These are phyloP conservation scores for Glutinoglossum americanum DNA, from an alignment of 495 filamentous ascomycete genomes.

Conservation along the genomic window DNA sequence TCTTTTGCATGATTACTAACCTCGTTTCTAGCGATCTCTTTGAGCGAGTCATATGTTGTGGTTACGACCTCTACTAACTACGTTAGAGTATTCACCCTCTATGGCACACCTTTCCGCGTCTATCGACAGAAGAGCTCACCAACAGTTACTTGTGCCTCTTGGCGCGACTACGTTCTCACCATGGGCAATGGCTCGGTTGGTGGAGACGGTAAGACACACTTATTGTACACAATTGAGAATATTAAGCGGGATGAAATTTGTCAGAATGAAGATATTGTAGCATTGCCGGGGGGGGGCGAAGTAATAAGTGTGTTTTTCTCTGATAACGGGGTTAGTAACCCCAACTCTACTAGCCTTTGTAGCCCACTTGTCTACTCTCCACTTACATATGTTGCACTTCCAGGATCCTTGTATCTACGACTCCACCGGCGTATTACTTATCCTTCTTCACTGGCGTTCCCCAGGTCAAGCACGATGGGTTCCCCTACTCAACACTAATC, in stretches of 20 bases:
- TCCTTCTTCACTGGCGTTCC: slow-evolving; percentile 75
- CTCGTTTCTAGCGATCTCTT: slow-evolving; percentile 43
- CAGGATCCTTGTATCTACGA: slow-evolving; percentile 91
- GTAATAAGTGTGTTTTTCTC: slow-evolving; percentile 79
- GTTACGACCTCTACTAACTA: slow-evolving; percentile 70
- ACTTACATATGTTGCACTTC: background rate
- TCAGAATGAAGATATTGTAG: slow-evolving; percentile 80
- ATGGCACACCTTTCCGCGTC: slow-evolving; percentile 69
- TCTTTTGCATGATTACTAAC: background rate
- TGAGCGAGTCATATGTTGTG: slow-evolving; percentile 77
- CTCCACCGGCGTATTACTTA: slow-evolving; percentile 62
- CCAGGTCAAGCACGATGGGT: slow-evolving; percentile 76
- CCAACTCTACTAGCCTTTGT: slow-evolving; percentile 3
- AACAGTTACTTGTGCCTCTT: slow-evolving; percentile 77
- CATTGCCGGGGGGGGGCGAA: slow-evolving; percentile 46
- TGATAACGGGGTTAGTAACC: slow-evolving; percentile 45
- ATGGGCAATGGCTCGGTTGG: slow-evolving; percentile 78
- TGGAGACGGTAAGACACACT: slow-evolving; percentile 46
- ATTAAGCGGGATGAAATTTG: slow-evolving; percentile 80
- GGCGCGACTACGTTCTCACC: slow-evolving; percentile 82
- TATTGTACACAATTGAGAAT: slow-evolving; percentile 81
- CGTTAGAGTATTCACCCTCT: slow-evolving; percentile 79
- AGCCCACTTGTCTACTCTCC: background rate
- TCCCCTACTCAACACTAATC: slow-evolving; percentile 72
- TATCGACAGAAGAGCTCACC: slow-evolving; percentile 79